Evolutionary conservation across 106 monocot genomes (phyloP), one percentile per base, ranked within the genome.

Genomic region (Ottelia alismoides): DNA sequence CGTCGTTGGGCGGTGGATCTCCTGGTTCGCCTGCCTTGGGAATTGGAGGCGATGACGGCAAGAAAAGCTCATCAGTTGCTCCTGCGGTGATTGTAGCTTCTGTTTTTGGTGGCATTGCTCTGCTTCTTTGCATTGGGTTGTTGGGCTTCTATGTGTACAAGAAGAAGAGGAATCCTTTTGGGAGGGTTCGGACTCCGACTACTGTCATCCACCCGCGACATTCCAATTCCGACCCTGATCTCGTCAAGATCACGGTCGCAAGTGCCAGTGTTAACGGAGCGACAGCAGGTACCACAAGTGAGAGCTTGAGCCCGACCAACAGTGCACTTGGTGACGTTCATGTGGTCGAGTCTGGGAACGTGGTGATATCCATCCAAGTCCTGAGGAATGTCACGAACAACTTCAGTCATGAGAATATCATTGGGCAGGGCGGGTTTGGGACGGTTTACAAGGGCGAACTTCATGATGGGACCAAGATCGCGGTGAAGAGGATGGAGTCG

Each of bases 121-220:
- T 43, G 11, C 21, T 68, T 54, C 14, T 24, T 28, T 16, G 70
- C 22, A 27, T 56, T 43, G 58, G 55, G 6, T 25, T 54, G 17
- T 25, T 61, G 57, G 70, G 31, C n/a, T 74, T 66, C 30, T 70
- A 25, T 28, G 61, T 53, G 20, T 66, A 60, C 57, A 74, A 62
- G 51, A 63, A 60, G 28, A 74, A 66, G 60, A 35, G 62, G 57
- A 58, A 70, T 11, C n/a, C n/a, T n/a, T n/a, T n/a, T n/a, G n/a
- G n/a, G n/a, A n/a, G n/a, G n/a, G n/a, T n/a, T n/a, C n/a, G 30
- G 24, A 1, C 47, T 44, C 5, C 52, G 69, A 56, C 51, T 0
- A 61, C 55, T 2, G 72, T 77, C 31, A 61, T 66, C 22, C 71
- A 71, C 48, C 76, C 76, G 1, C 60, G 71, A 28, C 70, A 71